Conservation (phyloP, 2,329 filamentous ascomycete genomes). For the Alternaria dauci region DNA sequence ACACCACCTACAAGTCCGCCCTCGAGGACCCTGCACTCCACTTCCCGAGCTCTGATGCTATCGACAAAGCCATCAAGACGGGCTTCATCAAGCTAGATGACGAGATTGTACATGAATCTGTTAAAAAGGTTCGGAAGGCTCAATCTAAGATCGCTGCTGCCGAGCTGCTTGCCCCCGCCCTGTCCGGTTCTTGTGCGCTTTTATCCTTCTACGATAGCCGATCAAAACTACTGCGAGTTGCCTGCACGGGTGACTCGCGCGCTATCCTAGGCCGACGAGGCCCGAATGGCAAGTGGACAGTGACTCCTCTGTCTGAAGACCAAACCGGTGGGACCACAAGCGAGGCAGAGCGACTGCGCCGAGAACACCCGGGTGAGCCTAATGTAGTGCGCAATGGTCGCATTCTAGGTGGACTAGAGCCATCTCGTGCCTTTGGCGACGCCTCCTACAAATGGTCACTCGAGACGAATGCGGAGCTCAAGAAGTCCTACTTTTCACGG, state of each 20-base stretch:
- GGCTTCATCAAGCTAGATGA: slow-evolving; percentile 89
- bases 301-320: slow-evolving; percentile 87
- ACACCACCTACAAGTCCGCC: slow-evolving; percentile 85
- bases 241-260: slow-evolving; percentile 95
- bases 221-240: slow-evolving; percentile 87
- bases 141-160: slow-evolving; percentile 91
- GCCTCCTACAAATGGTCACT: slow-evolving; percentile 95
- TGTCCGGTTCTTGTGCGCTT: slow-evolving; percentile 96
- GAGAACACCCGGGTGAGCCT: slow-evolving; percentile 87
- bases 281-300: slow-evolving; percentile 86
- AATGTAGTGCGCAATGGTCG: slow-evolving; percentile 88
- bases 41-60: slow-evolving; percentile 78
- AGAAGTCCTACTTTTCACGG: slow-evolving; percentile 86
- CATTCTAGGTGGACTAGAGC: slow-evolving; percentile 90
- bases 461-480: slow-evolving; percentile 83
- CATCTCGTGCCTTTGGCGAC: slow-evolving; percentile 93
- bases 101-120: slow-evolving; percentile 93
- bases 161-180: slow-evolving; percentile 87
- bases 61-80: slow-evolving; percentile 90
- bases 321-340: slow-evolving; percentile 90
- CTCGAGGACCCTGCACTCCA: slow-evolving; percentile 63
- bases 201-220: slow-evolving; percentile 94
- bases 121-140: slow-evolving; percentile 87
- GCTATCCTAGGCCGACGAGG: slow-evolving; percentile 87
- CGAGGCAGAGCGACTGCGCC: slow-evolving; percentile 82